phyloP scores from a whole-genome alignment of 768 basidiomycete species.

The Lyophyllum decastes region DNA sequence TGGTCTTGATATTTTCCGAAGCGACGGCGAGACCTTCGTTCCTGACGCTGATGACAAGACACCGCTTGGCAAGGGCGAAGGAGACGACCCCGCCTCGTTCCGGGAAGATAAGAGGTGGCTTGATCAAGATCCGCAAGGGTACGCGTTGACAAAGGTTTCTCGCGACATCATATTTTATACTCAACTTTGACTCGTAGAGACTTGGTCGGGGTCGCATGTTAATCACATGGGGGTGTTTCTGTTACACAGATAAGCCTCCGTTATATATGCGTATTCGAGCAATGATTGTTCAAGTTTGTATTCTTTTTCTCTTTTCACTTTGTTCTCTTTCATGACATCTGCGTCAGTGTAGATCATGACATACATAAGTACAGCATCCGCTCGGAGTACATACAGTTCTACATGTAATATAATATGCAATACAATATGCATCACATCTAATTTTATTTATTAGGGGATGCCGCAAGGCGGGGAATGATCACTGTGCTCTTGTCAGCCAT shows the following conservation, averaged over 20 bases:
- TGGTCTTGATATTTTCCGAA: conserved; percentile 22
- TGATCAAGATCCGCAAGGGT: conserved; percentile 4
- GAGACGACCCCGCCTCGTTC: conserved; percentile 14
- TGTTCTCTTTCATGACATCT: neutral
- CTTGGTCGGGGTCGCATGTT: conserved; percentile 12
- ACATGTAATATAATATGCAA: neutral
- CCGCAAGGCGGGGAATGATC: conserved; percentile 5
- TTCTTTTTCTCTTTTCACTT: neutral
- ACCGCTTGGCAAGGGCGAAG: neutral
- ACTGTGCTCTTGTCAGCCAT: conserved; percentile 69
- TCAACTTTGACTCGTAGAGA: neutral
- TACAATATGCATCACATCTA: neutral
- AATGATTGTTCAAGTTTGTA: neutral
- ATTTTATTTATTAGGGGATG: neutral
- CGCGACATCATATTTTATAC: neutral
- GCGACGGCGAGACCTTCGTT: conserved; percentile 9
- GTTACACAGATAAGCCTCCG: neutral
- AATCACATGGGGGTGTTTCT: neutral
- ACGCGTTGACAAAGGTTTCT: neutral
- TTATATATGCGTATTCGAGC: neutral
- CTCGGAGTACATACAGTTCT: neutral
- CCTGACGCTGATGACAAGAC: conserved; percentile 6
- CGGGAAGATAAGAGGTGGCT: conserved; percentile 20
- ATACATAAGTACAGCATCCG: neutral
- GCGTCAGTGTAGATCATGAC: neutral